phyloP scores from a whole-genome alignment of 176 grass and related monocot species.

The Aechmea fasciata region DNA sequence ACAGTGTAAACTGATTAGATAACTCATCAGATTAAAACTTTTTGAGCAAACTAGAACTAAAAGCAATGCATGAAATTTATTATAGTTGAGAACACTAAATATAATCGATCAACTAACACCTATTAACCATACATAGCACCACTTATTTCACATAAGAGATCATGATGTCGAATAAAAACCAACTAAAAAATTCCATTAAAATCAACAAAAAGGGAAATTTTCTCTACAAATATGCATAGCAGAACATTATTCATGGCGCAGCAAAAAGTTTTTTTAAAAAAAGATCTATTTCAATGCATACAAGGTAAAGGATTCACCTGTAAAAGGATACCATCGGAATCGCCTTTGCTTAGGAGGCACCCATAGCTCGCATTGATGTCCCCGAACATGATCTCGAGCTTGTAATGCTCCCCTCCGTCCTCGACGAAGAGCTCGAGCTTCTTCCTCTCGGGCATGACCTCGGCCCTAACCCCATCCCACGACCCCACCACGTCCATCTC shows the following conservation, averaged over 20 bases:
- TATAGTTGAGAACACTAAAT: too few relatives aligned
- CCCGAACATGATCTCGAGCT: slow-evolving; percentile 60
- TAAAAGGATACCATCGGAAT: slow-evolving; percentile 43
- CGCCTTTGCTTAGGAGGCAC: slow-evolving; percentile 27
- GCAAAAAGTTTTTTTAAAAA: too few relatives aligned
- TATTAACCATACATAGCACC: too few relatives aligned
- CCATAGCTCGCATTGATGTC: slow-evolving; percentile 52
- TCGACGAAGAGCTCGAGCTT: slow-evolving; percentile 62
- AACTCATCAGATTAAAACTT: neutral
- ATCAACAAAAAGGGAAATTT: too few relatives aligned
- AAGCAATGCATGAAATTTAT: neutral
- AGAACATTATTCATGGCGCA: too few relatives aligned
- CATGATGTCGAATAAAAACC: too few relatives aligned
- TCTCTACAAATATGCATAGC: too few relatives aligned
- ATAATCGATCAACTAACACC: too few relatives aligned
- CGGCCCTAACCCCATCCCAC: slow-evolving; percentile 62
- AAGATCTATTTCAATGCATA: too few relatives aligned
- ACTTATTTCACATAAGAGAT: too few relatives aligned
- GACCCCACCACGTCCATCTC: slow-evolving; percentile 31
- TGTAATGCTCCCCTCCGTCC: slow-evolving; percentile 41
- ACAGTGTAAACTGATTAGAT: neutral
- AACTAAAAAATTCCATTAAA: too few relatives aligned
- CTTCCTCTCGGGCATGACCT: slow-evolving; percentile 59
- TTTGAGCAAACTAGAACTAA: neutral
- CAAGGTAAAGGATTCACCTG: slow-evolving; percentile 38